Base-by-base conservation (phyloP, 2,329 filamentous ascomycete genomes). In the Elsinoe batatas region DNA sequence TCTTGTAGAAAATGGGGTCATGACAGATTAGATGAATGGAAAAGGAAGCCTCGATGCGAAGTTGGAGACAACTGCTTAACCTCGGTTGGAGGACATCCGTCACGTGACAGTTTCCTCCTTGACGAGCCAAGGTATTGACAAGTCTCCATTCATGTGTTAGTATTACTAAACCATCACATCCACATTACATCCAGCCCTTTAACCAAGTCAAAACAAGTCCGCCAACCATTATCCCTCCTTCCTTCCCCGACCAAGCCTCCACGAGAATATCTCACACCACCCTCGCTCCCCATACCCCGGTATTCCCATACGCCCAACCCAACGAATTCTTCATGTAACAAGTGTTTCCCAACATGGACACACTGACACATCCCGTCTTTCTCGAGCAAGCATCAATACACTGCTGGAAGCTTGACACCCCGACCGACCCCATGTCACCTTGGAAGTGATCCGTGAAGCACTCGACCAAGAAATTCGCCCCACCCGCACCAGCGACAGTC, bases 391-490 rank as follows among this genome's bases (percentile, higher is more conserved):
- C 53, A 54, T 47, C 43, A 2, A 59, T 42, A 26, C 58, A 59
- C 20, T 51, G 42, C 44, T 60, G 49, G 54, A 64, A 58, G 30
- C 30, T 56, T 36, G 35, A 56, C 15, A 56, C 57, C 36, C 43
- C 53, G 26, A 59, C 32, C 13, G 51, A 56, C 5, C 51, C 47
- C 26, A 61, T 30, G 26, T 62, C 59, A 3, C 61, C 61, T n/a
- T 54, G 57, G 15, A 17, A 33, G 50, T 61, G 60, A 40, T 63
- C 60, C 42, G 63, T 57, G 50, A 59, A 56, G 40, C 64, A 65
- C 47, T 67, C 64, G 54, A 67, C 59, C 30, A 56, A 55, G 57
- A 66, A 67, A 47, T 58, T 62, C 46, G 61, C 59, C 44, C 60
- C 61, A 33, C 57, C 55, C 2, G 62, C 33, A 40, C 40, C 61